Evolutionary conservation across 140 eudicot genomes (phyloP), one percentile per base, ranked within the genome.

Genomic region (Anethum foeniculum): DNA sequence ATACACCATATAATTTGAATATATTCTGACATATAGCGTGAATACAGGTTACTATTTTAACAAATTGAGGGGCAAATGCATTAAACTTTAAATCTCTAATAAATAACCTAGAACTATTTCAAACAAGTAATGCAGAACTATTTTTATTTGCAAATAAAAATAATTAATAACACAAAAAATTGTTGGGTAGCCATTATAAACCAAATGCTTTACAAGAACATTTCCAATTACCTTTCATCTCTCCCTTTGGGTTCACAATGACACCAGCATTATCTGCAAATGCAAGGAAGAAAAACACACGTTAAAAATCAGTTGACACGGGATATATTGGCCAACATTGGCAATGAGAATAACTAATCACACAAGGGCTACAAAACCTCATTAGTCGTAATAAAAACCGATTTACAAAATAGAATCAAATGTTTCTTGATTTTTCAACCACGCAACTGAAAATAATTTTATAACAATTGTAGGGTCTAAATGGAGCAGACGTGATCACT

Each of bases 211-310:
- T 47, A 18, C 3, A 14, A 10, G 52, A 12, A 47, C 16, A 18
- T 62, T 62, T 64, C 72, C 36, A 30, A 7, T 67, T 83, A 89
- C 91, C 96, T 87, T 91, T 89, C 91, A 91, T 91, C 83, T 89
- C 93, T 11, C 96, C 93, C 82, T 88, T 90, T 7, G 91, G 93
- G 51, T 88, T 88, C 44, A 90, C 91, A 86, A 90, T 88, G 9
- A 90, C 91, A 16, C 91, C 91, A 79, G 91, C 96, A 85, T 91
- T 91, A 83, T 89, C 93, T 89, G 89, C 52, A 69, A 71, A 19
- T 7, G 6, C 0, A 34, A 71, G 11, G 48, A 43, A 38, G 1
- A 23, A 18, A 71, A 41, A 36, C 9, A 2, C 1, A 19, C 15
- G 32, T 67, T 13, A 65, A 14, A 13, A 51, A 28, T 19, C 8